Conservation (phyloP, 148 eudicot species). For the Nyssa sinensis region DNA sequence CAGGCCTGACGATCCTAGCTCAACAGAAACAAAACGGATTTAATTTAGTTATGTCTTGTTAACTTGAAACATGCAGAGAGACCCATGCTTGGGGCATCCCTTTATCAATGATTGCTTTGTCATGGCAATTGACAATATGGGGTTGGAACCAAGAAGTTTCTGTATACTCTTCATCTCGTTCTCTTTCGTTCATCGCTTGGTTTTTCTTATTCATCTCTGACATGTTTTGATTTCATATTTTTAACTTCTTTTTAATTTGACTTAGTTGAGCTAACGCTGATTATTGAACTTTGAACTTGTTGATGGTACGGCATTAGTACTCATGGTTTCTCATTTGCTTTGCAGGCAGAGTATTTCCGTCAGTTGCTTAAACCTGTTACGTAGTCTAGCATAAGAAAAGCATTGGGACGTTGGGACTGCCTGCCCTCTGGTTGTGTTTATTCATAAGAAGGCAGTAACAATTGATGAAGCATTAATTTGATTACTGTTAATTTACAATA, state of each 20-base stretch:
- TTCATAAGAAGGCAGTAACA: conserved; percentile 7
- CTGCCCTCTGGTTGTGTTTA: conserved; percentile 10
- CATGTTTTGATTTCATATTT: background rate
- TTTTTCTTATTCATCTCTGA: background rate
- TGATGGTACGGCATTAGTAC: background rate
- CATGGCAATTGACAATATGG: background rate
- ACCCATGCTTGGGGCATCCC: background rate
- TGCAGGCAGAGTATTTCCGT: conserved; percentile 82
- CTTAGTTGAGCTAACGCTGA: no score
- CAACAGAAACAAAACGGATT: background rate
- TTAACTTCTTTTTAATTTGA: no score
- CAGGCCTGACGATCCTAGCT: background rate
- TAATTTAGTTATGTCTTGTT: background rate
- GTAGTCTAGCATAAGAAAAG: conserved; percentile 41
- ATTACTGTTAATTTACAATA: conserved; percentile 16
- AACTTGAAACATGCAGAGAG: no score
- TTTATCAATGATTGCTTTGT: background rate
- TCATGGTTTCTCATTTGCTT: conserved; percentile 5
- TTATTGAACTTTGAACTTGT: no score
- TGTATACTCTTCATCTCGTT: background rate
- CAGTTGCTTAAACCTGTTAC: conserved; percentile 87
- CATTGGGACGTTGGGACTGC: conserved; percentile 19
- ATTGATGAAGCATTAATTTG: conserved; percentile 13
- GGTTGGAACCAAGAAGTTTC: background rate
- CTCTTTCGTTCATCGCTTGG: background rate